Percentiles rank a stretch among this genome's conserved stretches.
phyloP scores from a whole-genome alignment of 257 asterid genomes.

The Leonotis leonurus region DNA sequence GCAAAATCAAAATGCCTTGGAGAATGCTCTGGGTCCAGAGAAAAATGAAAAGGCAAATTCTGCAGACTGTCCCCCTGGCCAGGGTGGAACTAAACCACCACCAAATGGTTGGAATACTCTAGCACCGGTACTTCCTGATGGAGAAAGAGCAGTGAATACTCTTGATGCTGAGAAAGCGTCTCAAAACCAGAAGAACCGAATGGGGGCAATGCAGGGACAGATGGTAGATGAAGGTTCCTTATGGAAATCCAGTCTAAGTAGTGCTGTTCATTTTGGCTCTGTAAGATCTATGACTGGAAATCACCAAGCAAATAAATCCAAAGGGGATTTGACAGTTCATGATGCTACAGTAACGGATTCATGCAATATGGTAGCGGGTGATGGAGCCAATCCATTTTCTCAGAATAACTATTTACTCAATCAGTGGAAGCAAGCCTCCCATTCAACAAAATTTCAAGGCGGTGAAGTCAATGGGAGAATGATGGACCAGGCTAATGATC shows the following conservation, averaged over 20 bases:
- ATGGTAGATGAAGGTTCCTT: slow-evolving; percentile 24
- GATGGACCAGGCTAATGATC: slow-evolving; percentile 33
- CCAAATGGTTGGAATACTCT: slow-evolving; percentile 47
- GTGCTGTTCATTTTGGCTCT: slow-evolving; percentile 36
- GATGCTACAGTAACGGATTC: slow-evolving; percentile 32
- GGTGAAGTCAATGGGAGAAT: slow-evolving; percentile 41
- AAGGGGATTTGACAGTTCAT: slow-evolving; percentile 35
- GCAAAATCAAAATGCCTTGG: slow-evolving; percentile 27
- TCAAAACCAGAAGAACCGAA: slow-evolving; percentile 27
- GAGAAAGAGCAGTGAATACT: slow-evolving; percentile 31
- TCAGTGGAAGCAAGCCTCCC: slow-evolving; percentile 58
- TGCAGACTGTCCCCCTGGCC: slow-evolving; percentile 30
- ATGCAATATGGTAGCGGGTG: slow-evolving; percentile 29
- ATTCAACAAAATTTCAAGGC: slow-evolving; percentile 32
- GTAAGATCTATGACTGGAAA: slow-evolving; percentile 31
- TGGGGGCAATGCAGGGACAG: slow-evolving; percentile 40
- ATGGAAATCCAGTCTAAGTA: slow-evolving; percentile 42
- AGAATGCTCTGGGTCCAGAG: slow-evolving; percentile 29
- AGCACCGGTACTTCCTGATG: slow-evolving; percentile 34
- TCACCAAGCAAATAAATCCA: slow-evolving; percentile 24
- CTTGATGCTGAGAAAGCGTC: slow-evolving; percentile 33
- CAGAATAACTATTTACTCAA: slow-evolving; percentile 36
- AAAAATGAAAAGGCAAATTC: slow-evolving; percentile 21
- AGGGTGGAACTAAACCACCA: slow-evolving; percentile 32
- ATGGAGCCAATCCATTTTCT: slow-evolving; percentile 39